These are phyloP conservation scores for Pyricularia grisea DNA, from an alignment of 2,329 filamentous ascomycete species.

Conservation along the genomic window DNA sequence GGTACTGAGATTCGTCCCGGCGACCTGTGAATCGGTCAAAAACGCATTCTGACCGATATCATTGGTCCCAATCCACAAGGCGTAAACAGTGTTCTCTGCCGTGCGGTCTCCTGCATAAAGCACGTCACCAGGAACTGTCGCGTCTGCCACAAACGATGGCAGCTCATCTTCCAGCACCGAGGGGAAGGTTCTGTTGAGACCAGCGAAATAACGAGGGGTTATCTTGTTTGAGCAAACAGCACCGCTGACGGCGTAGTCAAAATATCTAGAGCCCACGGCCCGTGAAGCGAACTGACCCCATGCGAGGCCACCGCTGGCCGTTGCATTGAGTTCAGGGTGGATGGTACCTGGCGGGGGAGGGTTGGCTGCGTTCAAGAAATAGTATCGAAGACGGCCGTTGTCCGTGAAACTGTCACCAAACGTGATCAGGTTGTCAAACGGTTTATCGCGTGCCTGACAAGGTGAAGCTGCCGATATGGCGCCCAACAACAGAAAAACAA, in stretches of 20 bases:
- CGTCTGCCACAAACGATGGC: slow-evolving; percentile 43
- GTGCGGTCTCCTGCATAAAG: slow-evolving; percentile 32
- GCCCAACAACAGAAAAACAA: slow-evolving; percentile 1
- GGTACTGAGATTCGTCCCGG: slow-evolving; percentile 49
- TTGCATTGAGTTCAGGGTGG: slow-evolving; percentile 35
- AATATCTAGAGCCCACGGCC: slow-evolving; percentile 44
- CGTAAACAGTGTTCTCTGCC: slow-evolving; percentile 57
- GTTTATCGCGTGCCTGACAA: slow-evolving; percentile 16
- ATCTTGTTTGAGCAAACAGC: slow-evolving; percentile 65
- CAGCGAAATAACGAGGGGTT: slow-evolving; percentile 41
- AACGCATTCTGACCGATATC: slow-evolving; percentile 59
- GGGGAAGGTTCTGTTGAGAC: slow-evolving; percentile 48
- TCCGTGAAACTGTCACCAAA: slow-evolving; percentile 76
- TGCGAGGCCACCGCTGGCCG: slow-evolving; percentile 54
- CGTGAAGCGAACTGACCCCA: slow-evolving; percentile 62
- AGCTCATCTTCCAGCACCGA: slow-evolving; percentile 53
- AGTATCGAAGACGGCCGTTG: slow-evolving; percentile 57
- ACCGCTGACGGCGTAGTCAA: slow-evolving; percentile 65
- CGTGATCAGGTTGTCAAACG: slow-evolving; percentile 53
- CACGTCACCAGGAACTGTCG: slow-evolving; percentile 21
- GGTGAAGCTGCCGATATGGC: slow-evolving; percentile 4
- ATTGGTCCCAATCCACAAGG: slow-evolving; percentile 76
- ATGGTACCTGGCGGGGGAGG: slow-evolving; percentile 52
- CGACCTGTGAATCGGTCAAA: slow-evolving; percentile 52
- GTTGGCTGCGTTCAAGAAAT: slow-evolving; percentile 44